Evolutionary conservation across 345 rosid genomes (phyloP), one percentile per base, ranked within the genome.

Genomic region (Lepidium sativum): DNA sequence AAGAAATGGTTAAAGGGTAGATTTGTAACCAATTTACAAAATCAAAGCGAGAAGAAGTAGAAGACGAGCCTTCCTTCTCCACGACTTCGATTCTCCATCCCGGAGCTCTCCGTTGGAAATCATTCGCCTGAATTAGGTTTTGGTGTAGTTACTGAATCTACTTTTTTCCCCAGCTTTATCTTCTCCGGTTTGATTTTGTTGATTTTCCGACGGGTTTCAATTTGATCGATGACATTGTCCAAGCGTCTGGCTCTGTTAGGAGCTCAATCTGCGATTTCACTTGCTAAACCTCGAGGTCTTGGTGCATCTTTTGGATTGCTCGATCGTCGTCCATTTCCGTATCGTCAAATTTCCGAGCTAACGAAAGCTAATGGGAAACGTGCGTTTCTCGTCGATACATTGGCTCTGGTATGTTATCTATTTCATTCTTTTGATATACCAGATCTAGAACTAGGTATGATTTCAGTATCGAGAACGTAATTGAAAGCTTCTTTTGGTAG

Each of bases 341-440:
- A 62, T 2, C 55, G 67, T 10, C 43, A 35, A 9, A 47, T 34
- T 9, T 90, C 92, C 6, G 83, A 90, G 69, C 90, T 87, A 45
- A 84, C 57, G 5, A 83, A 82, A 54, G 55, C 83, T 37, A 83
- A 78, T 17, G 89, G 82, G 9, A 95, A 83, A 14, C 91, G 94
- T 16, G 96, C 94, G 0, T 95, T 87, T 64, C 96, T 88, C 45
- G 97, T 95, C 13, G 94, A 91, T 59, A 95, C 99, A n/a, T 74
- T 91, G 79, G 95, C 88, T 64, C 76, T 95, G 84, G 97, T 88
- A 81, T 52, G 6, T 18, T 5, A 27, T 39, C 50, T 31, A 3
- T n/a, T n/a, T n/a, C n/a, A n/a, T n/a, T n/a, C n/a, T n/a, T n/a
- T n/a, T n/a, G n/a, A 9, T 57, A 7, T 47, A 25, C 1, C 31